A percentile compares a stretch with the other conserved stretches of the same genome.
Conservation (phyloP, 2,329 filamentous ascomycete genomes). For the Berkeleyomyces basicola region DNA sequence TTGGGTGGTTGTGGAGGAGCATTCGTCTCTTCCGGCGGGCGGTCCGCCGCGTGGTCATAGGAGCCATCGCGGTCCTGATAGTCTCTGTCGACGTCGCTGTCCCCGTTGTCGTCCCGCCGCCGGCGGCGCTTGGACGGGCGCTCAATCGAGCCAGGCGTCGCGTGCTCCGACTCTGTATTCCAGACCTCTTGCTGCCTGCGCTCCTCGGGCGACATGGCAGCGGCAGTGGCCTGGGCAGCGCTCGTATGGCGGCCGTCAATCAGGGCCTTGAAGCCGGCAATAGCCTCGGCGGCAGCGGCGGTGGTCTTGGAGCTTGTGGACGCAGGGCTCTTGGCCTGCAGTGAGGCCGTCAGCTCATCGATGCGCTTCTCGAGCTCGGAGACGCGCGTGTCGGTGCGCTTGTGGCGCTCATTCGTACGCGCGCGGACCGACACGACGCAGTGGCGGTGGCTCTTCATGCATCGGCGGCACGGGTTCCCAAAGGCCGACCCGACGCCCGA, state of each 20-base stretch:
- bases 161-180: neutral
- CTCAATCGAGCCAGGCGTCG: neutral
- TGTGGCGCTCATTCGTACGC: conserved; percentile 53
- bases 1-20: conserved; percentile 12
- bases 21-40: neutral
- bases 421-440: conserved; percentile 62
- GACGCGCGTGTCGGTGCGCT: conserved; percentile 80
- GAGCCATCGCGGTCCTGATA: neutral
- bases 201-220: neutral
- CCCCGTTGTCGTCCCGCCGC: neutral
- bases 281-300: conserved; percentile 6
- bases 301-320: conserved; percentile 18
- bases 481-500: conserved; percentile 16
- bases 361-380: conserved; percentile 88
- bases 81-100: neutral
- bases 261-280: conserved; percentile 15
- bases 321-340: conserved; percentile 38
- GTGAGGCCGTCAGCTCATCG: conserved; percentile 65
- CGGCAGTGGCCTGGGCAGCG: neutral
- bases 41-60: neutral
- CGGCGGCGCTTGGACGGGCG: conserved; percentile 7
- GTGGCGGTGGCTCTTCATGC: conserved; percentile 59
- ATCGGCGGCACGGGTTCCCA: conserved; percentile 55
- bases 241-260: conserved; percentile 13
- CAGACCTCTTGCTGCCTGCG: conserved; percentile 21